Evolutionary conservation across 805 yeast species (phyloP).

Genomic region (Zygoascus bituminiphila): DNA sequence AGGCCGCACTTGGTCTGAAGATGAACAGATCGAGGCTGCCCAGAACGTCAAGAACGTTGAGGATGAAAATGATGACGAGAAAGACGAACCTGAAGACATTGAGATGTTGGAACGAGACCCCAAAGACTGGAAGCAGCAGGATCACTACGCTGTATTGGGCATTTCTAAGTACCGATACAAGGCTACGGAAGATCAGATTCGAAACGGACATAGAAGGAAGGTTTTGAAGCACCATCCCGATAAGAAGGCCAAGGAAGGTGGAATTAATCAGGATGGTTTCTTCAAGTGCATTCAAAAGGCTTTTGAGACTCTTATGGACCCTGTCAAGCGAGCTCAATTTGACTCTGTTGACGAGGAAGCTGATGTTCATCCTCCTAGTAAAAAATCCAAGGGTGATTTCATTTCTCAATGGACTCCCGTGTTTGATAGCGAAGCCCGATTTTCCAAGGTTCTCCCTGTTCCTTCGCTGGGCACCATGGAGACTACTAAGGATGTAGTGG

Average conservation of each 20-base stretch:
- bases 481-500: constrained; percentile 72
- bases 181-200: constrained; percentile 88
- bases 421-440: constrained; percentile 83
- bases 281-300: constrained; percentile 98
- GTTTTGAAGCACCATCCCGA: constrained; percentile 98
- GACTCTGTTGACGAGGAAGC: constrained; percentile 93
- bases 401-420: constrained; percentile 89
- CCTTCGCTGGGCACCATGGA: constrained; percentile 67
- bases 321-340: constrained; percentile 80
- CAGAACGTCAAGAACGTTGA: constrained; percentile 69
- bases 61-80: constrained; percentile 51
- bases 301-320: constrained; percentile 79
- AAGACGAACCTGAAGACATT: constrained; percentile 58
- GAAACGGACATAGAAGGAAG: constrained; percentile 94
- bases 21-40: constrained; percentile 87
- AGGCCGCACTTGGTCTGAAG: constrained; percentile 98
- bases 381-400: constrained; percentile 62
- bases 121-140: constrained; percentile 96
- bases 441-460: constrained; percentile 85
- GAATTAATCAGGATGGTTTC: constrained; percentile 80
- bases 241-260: constrained; percentile 88
- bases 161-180: constrained; percentile 81
- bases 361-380: constrained; percentile 71
- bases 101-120: constrained; percentile 84
- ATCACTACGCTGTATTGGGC: constrained; percentile 93